phyloP scores from a whole-genome alignment of 1,284 basidiomycete genomes.

The Moesziomyces parantarcticus region DNA sequence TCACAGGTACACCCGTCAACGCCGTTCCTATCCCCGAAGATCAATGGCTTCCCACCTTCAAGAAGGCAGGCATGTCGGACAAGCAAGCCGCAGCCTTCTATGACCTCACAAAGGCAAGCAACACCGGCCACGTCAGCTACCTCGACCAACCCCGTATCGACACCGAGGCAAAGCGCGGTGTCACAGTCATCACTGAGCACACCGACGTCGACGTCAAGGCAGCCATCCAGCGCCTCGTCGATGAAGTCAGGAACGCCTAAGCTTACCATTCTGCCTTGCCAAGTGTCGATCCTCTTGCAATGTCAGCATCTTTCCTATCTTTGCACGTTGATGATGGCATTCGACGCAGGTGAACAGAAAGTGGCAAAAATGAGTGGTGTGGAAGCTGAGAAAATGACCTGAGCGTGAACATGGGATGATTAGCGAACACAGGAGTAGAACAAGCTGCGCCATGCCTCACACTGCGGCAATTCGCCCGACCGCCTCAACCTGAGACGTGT shows the following conservation, averaged over 20 bases:
- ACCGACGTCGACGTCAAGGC: conserved; percentile 14
- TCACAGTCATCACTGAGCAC: conserved; percentile 16
- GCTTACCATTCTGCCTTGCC: not conserved
- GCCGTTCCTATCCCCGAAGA: conserved; percentile 23
- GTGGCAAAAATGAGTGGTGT: too few relatives aligned
- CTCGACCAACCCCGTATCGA: conserved; percentile 10
- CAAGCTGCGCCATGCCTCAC: too few relatives aligned
- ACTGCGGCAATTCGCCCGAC: too few relatives aligned
- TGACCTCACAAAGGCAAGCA: conserved; percentile 9
- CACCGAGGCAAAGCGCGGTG: conserved; percentile 14
- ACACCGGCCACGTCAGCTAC: conserved; percentile 11
- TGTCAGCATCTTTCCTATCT: too few relatives aligned
- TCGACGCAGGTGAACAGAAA: too few relatives aligned
- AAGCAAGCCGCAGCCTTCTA: conserved; percentile 5
- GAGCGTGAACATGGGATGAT: too few relatives aligned
- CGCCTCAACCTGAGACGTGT: too few relatives aligned
- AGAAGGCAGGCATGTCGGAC: conserved; percentile 21
- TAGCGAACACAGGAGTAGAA: too few relatives aligned
- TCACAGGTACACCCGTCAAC: conserved; percentile 13
- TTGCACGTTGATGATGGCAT: too few relatives aligned
- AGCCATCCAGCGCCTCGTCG: conserved; percentile 13
- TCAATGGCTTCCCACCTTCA: conserved; percentile 17
- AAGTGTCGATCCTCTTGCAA: too few relatives aligned
- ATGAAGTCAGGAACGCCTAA: not conserved
- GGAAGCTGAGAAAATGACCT: too few relatives aligned